Evolutionary conservation across 2,329 filamentous ascomycete genomes (phyloP).

Genomic region (Aspergillus transmontanensis): DNA sequence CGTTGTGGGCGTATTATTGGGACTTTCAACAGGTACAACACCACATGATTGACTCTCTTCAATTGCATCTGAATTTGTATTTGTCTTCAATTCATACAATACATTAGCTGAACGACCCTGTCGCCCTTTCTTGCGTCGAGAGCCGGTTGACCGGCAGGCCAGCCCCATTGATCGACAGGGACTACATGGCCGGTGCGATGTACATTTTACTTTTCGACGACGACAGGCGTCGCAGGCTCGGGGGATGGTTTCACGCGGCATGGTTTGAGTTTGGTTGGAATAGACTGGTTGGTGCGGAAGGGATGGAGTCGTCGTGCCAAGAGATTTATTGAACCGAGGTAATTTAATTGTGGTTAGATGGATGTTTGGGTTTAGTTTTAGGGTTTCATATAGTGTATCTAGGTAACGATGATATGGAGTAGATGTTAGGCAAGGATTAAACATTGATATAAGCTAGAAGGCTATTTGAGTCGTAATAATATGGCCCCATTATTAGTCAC

Average conservation of each 20-base stretch:
- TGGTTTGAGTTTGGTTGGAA: not conserved
- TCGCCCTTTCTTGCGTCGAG: slow-evolving; percentile 24
- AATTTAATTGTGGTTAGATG: too few relatives aligned
- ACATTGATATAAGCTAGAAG: too few relatives aligned
- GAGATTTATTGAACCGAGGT: not conserved
- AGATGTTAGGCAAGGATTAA: too few relatives aligned
- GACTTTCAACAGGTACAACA: not conserved
- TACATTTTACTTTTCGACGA: slow-evolving; percentile 28
- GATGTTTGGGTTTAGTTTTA: too few relatives aligned
- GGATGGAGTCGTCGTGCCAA: not conserved
- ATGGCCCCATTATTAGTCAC: too few relatives aligned
- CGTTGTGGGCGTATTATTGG: not conserved
- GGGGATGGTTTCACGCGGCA: slow-evolving; percentile 14
- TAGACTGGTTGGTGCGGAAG: not conserved
- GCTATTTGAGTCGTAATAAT: too few relatives aligned
- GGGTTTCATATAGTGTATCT: too few relatives aligned
- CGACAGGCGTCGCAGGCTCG: slow-evolving; percentile 29
- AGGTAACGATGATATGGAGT: too few relatives aligned
- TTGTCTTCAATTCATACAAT: slow-evolving; percentile 19
- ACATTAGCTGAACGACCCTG: slow-evolving; percentile 26
- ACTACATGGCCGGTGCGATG: slow-evolving; percentile 19
- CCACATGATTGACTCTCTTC: not conserved
- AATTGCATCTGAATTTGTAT: not conserved
- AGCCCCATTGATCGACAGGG: slow-evolving; percentile 22
- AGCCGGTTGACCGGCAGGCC: slow-evolving; percentile 18